These are phyloP conservation scores for Gaultheria prostrata DNA, from an alignment of 148 eudicot genomes.

Conservation along the genomic window DNA sequence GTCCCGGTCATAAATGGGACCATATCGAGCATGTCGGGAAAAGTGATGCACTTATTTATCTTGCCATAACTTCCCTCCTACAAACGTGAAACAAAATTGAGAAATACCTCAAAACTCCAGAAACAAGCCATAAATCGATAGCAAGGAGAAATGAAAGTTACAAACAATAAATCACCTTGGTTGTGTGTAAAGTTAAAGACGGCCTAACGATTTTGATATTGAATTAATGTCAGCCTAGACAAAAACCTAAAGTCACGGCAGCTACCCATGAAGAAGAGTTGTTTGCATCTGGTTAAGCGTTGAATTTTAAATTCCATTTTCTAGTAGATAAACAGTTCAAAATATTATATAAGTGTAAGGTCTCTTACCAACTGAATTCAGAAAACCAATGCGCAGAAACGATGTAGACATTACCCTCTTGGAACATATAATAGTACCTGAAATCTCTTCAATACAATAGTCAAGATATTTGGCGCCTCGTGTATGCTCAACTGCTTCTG, in stretches of 20 bases:
- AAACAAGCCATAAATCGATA: background rate
- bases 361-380: background rate
- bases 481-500: slow-evolving; percentile 83
- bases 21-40: slow-evolving; percentile 94
- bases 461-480: slow-evolving; percentile 90
- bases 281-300: background rate
- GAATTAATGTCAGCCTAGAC: background rate
- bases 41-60: slow-evolving; percentile 81
- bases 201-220: background rate
- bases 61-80: slow-evolving; percentile 95
- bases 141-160: background rate
- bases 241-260: background rate
- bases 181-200: background rate
- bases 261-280: background rate
- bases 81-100: slow-evolving; percentile 14
- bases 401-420: background rate
- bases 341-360: background rate
- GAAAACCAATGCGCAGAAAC: background rate
- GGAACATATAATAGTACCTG: slow-evolving; percentile 47
- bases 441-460: slow-evolving; percentile 93
- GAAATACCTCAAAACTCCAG: background rate
- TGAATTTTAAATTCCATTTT: background rate
- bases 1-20: slow-evolving; percentile 87
- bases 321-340: too few relatives aligned
- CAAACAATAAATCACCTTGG: background rate